Evolutionary conservation across 2,329 filamentous ascomycete species (phyloP).

Genomic region (Fusarium siculi): DNA sequence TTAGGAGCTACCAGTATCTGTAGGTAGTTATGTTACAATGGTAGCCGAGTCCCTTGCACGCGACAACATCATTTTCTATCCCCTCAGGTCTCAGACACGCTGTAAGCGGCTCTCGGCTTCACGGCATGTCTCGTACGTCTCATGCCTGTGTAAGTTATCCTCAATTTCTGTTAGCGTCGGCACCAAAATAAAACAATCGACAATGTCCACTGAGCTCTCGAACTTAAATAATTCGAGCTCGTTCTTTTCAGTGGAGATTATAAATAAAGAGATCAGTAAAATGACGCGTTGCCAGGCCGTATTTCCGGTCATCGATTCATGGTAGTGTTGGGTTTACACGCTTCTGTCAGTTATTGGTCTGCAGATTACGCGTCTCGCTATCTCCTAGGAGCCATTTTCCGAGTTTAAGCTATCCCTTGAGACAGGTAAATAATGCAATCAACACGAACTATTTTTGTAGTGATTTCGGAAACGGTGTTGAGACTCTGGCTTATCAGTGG

Average conservation of each 20-base stretch:
- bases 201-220: not conserved
- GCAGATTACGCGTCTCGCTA: slow-evolving; percentile 26
- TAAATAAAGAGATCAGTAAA: not conserved
- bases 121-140: slow-evolving; percentile 14
- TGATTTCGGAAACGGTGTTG: not conserved
- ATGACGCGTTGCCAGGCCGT: slow-evolving; percentile 19
- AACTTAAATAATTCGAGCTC: not conserved
- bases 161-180: slow-evolving; percentile 1
- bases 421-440: slow-evolving; percentile 2
- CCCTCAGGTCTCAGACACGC: not conserved
- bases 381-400: slow-evolving; percentile 2
- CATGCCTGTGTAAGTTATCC: not conserved
- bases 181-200: not conserved
- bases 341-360: slow-evolving; percentile 1
- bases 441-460: not conserved
- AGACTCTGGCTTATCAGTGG: slow-evolving; percentile 3
- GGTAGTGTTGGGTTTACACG: slow-evolving; percentile 6
- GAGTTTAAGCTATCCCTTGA: slow-evolving; percentile 7
- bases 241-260: not conserved
- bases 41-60: not conserved
- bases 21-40: not conserved
- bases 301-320: slow-evolving; percentile 9
- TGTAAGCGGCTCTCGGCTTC: slow-evolving; percentile 8
- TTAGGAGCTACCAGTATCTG: not conserved
- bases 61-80: not conserved